Base-by-base conservation (phyloP, 192 early-diverging fungal genomes). In the Backusella circina region DNA sequence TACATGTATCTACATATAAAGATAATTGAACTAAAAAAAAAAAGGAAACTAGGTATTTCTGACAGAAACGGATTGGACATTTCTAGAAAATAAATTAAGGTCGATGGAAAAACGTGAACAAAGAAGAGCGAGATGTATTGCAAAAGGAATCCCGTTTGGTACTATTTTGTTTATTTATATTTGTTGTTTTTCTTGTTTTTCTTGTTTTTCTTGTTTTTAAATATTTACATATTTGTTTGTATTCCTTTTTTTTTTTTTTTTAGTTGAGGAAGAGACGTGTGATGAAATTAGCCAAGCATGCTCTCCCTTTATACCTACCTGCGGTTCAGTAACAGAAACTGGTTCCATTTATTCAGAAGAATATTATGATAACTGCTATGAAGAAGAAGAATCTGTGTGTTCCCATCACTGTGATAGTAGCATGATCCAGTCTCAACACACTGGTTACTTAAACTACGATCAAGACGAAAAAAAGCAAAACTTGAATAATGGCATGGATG, bases 81-180 rank as follows among this genome's bases (percentile, higher is more conserved):
- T 84, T 65, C 86, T 98, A 21, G 97, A 98, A 81, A 88, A 91
- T 66, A 86, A 87, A 23, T 89, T 98, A 72, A 86, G 91, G 23
- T 87, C 82, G 36, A 78, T 86, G 35, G 93, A 97, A 71, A 87
- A 85, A 28, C 79, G 83, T 36, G 86, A 89, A 51, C 85, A 89
- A 82, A 84, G 79, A 74, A 71, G 80, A 78, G 73, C 82, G 85
- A 75, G 84, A 74, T 70, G 65, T 26, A 69, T 77, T 75, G 78
- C 68, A 68, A 78, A 80, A 84, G 78, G 86, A 28, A 32, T 84
- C 77, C 74, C 67, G 38, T 69, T 83, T 74, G 67, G 80, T 78
- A 39, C 15, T 37, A 37, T 66, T 2, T 0, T 39, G 12, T 36
- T 9, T 36, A 32, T 21, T 23, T 21, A 21, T 37, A 38, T 35